Base-by-base conservation (phyloP, 306 rosid species). In the Pyrus pyrifolia region DNA sequence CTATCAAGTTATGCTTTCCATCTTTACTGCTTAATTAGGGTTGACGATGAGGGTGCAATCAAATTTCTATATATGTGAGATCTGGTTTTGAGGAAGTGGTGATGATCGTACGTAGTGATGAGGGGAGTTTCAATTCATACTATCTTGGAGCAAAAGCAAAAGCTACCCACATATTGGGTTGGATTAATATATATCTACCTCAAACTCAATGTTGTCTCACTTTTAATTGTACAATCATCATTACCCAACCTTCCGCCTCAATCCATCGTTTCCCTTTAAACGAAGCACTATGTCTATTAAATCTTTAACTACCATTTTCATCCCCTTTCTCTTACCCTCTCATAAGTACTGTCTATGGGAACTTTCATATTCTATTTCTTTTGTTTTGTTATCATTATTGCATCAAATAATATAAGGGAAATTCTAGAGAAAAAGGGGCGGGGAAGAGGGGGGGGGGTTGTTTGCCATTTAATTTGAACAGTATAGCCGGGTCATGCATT, bases 71-170 rank as follows among this genome's bases (percentile, higher is more conserved):
- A 53, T 53, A 19, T 53, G 23, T 53, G 59, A 53, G 59, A 19
- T 53, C 59, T 53, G n/a, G 59, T 53, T 58, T 53, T 58, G 62
- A 58, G 62, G 15, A 22, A 58, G 22, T 58, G 62, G 22, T 58
- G 31, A 79, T 78, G 79, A 35, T 35, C 38, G 74, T 59, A 70
- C 38, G 74, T 59, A 67, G 19, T 52, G 53, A 46, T 11, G 23
- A 76, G 78, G 72, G 81, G 92, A 35, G 40, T 35, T 87, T 86
- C 79, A 79, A 75, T 65, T 89, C 85, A 89, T 89, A 58, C 81
- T 86, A 80, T 84, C 87, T 86, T 81, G 72, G 79, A 81, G 79
- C 61, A 81, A 89, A 92, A 88, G 91, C 90, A 78, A 87, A 88
- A 86, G 78, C 69, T 42, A 40, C 72, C 33, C 23, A 22, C 52